Evolutionary conservation across 352 stramenopile species (phyloP).

Genomic region (Phytopythium ostracodes): DNA sequence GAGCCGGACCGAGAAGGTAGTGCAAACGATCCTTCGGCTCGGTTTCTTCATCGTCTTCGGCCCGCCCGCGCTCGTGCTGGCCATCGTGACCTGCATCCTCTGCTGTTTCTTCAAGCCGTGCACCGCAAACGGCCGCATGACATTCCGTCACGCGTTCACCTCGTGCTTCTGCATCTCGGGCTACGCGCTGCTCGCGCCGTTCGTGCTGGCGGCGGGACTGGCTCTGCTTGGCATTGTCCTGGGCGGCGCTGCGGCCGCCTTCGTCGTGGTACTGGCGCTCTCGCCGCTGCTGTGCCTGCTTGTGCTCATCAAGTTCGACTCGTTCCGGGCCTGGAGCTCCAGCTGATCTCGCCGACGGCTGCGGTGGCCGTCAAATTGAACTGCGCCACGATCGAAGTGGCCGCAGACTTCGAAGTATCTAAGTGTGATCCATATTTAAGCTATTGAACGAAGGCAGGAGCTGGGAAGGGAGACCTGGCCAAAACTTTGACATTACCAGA

Average conservation of each 20-base stretch:
- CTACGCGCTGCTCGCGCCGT: conserved; percentile 48
- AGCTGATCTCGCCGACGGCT: background rate
- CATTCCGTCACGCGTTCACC: conserved; percentile 55
- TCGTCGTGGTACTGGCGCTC: conserved; percentile 22
- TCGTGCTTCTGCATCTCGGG: conserved; percentile 58
- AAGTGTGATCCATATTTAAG: background rate
- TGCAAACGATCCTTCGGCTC: conserved; percentile 32
- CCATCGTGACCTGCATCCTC: conserved; percentile 46
- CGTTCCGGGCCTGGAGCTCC: conserved; percentile 9
- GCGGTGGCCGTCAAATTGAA: background rate
- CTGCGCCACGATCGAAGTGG: background rate
- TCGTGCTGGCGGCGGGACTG: conserved; percentile 29
- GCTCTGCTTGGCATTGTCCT: conserved; percentile 22
- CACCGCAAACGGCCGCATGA: conserved; percentile 32
- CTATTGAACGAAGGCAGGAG: background rate
- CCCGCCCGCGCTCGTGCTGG: conserved; percentile 53
- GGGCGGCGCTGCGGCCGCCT: conserved; percentile 17
- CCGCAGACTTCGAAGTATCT: no score
- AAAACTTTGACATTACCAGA: no score
- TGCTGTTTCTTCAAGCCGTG: conserved; percentile 70
- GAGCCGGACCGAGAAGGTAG: conserved; percentile 29
- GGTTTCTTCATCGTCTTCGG: conserved; percentile 66
- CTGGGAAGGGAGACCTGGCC: no score
- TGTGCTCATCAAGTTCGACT: conserved; percentile 17
- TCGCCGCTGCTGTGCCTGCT: conserved; percentile 26